Conservation (phyloP, 2,329 filamentous ascomycete genomes). For the Colletotrichum acutatum region DNA sequence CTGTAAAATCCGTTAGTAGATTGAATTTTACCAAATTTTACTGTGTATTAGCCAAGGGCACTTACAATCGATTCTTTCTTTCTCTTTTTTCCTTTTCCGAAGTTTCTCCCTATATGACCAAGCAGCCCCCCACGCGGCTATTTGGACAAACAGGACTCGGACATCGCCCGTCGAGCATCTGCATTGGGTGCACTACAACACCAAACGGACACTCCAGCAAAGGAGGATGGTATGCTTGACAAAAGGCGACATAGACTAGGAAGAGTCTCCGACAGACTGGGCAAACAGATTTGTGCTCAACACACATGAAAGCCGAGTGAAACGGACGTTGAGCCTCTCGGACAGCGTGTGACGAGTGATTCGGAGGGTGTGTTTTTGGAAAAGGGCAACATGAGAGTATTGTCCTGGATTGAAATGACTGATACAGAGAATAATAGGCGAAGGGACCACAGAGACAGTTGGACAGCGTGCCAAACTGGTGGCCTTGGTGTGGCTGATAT, state of each 20-base stretch:
- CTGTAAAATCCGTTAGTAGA: conserved; percentile 52
- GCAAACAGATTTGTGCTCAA: conserved; percentile 66
- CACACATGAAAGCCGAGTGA: conserved; percentile 64
- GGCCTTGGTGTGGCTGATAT: conserved; percentile 36
- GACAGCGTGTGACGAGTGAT: conserved; percentile 14
- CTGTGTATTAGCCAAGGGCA: not conserved
- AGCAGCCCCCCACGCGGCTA: conserved; percentile 65
- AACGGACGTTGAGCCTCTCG: conserved; percentile 1
- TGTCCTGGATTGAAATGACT: conserved; percentile 4
- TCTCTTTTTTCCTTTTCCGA: not conserved
- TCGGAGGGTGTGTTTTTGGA: not conserved
- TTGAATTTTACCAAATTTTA: conserved; percentile 22
- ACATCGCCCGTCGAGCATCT: conserved; percentile 65
- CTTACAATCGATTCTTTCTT: not conserved
- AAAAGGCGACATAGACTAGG: conserved; percentile 68
- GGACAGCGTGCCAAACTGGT: conserved; percentile 6
- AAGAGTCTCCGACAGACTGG: conserved; percentile 70
- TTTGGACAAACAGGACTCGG: conserved; percentile 71
- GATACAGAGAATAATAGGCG: conserved; percentile 14
- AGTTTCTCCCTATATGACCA: conserved; percentile 55
- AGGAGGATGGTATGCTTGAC: conserved; percentile 61
- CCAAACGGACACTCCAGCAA: conserved; percentile 59
- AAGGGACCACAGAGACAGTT: conserved; percentile 21
- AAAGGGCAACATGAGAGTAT: conserved; percentile 33
- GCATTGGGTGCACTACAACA: conserved; percentile 49